A percentile compares a stretch with the other conserved stretches of the same genome.
phyloP scores from a whole-genome alignment of 75 land plant genomes.

The Chamaecyparis obtusa region DNA sequence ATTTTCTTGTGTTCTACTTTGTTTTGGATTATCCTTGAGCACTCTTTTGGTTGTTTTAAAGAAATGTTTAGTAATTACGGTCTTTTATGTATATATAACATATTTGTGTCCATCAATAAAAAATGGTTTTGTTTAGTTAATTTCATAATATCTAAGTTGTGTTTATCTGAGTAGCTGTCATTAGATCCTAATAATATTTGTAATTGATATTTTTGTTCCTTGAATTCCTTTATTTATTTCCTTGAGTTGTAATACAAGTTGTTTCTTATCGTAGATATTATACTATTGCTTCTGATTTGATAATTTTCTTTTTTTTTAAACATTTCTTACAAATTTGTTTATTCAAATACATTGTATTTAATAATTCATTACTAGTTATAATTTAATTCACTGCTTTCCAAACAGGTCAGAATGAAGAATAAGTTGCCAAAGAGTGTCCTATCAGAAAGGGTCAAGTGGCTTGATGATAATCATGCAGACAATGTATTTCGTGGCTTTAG shows the following conservation, averaged over 20 bases:
- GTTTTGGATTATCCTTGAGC: not conserved
- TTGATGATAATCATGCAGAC: constrained; percentile 51
- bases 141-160: not conserved
- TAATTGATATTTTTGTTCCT: not conserved
- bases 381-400: not conserved
- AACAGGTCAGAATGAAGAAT: constrained; percentile 47
- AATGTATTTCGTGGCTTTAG: constrained; percentile 55
- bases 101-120: not conserved
- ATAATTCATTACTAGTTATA: not conserved
- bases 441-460: constrained; percentile 53
- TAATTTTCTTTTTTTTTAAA: not conserved
- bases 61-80: not conserved
- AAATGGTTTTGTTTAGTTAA: not conserved
- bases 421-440: constrained; percentile 53
- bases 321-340: not conserved
- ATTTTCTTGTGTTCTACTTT: not conserved
- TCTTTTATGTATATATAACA: not conserved
- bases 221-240: not conserved
- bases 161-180: not conserved
- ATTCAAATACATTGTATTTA: not conserved
- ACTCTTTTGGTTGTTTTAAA: not conserved
- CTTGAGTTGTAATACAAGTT: not conserved
- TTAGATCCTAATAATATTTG: not conserved
- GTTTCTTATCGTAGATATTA: not conserved
- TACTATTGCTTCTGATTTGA: not conserved